phyloP scores from a whole-genome alignment of 768 basidiomycete genomes.

The Trametes sanguinea region DNA sequence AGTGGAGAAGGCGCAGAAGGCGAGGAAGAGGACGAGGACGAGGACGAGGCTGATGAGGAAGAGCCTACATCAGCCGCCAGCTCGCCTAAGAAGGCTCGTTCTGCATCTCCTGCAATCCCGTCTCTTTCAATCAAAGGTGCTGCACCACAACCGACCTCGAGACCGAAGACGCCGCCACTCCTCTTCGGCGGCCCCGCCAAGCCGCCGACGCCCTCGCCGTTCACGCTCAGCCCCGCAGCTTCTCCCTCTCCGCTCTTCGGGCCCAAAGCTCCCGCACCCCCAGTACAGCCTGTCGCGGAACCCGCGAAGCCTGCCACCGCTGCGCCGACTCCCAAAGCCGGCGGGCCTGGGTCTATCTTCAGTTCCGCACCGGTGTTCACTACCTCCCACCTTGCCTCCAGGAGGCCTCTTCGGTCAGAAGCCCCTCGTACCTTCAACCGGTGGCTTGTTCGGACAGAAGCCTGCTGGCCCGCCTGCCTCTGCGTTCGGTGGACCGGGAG shows the following conservation, averaged over 20 bases:
- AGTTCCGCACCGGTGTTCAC: conserved; percentile 9
- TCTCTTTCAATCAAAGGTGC: background rate
- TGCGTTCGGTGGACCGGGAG: background rate
- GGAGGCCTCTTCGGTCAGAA: conserved; percentile 13
- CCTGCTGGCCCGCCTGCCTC: conserved; percentile 6
- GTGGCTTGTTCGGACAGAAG: conserved; percentile 16
- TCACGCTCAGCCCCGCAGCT: background rate
- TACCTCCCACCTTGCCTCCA: background rate
- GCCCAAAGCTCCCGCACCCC: background rate
- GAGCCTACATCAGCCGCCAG: background rate
- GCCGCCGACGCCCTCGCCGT: conserved; percentile 15
- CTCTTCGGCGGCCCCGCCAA: conserved; percentile 23
- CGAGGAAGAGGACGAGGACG: background rate
- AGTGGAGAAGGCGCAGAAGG: conserved; percentile 2
- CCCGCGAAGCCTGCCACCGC: background rate
- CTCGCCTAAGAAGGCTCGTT: conserved; percentile 7
- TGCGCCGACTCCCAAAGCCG: conserved; percentile 3
- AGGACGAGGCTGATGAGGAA: conserved; percentile 1
- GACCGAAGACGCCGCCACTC: conserved; percentile 54
- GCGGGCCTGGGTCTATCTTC: conserved; percentile 9
- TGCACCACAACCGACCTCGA: conserved; percentile 28
- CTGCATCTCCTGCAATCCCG: conserved; percentile 3
- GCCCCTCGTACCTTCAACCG: background rate
- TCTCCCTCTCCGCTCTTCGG: conserved; percentile 4
- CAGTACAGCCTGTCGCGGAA: background rate